Percentiles rank a stretch among this genome's conserved stretches.
Evolutionary conservation across 2,329 filamentous ascomycete species (phyloP).

Genomic region (Verruconis gallopava): DNA sequence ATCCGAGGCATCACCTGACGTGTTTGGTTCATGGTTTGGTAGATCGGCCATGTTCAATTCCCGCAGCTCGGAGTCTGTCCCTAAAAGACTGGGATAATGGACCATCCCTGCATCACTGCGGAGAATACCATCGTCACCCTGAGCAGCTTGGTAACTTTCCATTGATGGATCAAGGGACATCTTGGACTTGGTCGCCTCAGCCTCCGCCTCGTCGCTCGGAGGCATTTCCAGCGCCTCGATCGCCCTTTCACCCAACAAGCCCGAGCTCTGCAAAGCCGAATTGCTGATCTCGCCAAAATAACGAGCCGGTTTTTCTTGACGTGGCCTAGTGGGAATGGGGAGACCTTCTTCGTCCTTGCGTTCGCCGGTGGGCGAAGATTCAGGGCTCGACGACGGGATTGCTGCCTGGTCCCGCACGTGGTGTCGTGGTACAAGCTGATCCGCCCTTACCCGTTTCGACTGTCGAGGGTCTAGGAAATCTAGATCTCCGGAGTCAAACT

Average conservation of each 20-base stretch:
- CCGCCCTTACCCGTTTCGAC: constrained; percentile 18
- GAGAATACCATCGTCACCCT: neutral
- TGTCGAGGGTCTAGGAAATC: constrained; percentile 7
- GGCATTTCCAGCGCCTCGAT: constrained; percentile 17
- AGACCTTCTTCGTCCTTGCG: neutral
- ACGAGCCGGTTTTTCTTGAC: constrained; percentile 22
- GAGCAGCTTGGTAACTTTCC: constrained; percentile 1
- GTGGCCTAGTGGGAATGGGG: neutral
- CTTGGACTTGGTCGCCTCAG: neutral
- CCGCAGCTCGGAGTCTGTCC: constrained; percentile 34
- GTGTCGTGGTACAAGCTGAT: constrained; percentile 10
- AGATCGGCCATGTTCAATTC: constrained; percentile 31
- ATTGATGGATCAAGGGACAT: constrained; percentile 11
- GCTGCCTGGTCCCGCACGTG: constrained; percentile 4
- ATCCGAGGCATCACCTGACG: constrained; percentile 28
- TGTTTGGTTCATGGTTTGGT: constrained; percentile 18
- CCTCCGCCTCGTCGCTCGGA: constrained; percentile 5
- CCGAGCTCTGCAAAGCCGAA: constrained; percentile 42
- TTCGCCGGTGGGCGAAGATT: constrained; percentile 3
- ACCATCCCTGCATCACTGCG: neutral
- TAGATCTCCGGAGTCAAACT: constrained; percentile 17
- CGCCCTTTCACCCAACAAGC: constrained; percentile 25
- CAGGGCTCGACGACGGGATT: constrained; percentile 8
- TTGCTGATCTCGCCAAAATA: constrained; percentile 50
- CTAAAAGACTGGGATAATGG: constrained; percentile 27